Percentiles rank a stretch among this genome's conserved stretches.
Evolutionary conservation across 1,284 basidiomycete species (phyloP).

Genomic region (Laetiporus sulphureus): DNA sequence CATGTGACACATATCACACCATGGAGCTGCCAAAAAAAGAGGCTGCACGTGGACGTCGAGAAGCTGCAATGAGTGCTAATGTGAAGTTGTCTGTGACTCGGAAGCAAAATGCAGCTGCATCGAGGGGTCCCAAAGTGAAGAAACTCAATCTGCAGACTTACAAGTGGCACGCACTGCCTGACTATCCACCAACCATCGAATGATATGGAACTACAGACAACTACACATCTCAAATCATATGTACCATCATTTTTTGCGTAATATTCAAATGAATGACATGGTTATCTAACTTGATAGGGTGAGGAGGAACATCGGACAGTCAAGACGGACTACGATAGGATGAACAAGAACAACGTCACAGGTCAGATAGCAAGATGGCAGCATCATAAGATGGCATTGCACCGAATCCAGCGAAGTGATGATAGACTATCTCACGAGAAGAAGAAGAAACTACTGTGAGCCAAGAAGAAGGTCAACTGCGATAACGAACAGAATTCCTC

Average conservation of each 20-base stretch:
- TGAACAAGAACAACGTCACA: conserved; percentile 23
- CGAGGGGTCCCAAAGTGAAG: conserved; percentile 1
- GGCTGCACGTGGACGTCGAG: conserved; percentile 13
- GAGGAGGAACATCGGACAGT: conserved; percentile 28
- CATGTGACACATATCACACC: conserved; percentile 14
- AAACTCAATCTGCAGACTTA: conserved; percentile 1
- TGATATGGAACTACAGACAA: conserved; percentile 29
- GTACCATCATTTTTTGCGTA: neutral
- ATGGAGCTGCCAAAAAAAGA: conserved; percentile 23
- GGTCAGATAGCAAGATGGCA: conserved; percentile 21
- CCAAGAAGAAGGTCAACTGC: too few relatives aligned
- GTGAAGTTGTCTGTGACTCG: too few relatives aligned
- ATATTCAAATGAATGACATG: neutral
- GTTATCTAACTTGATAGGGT: too few relatives aligned
- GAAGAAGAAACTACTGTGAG: too few relatives aligned
- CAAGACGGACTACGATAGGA: conserved; percentile 27
- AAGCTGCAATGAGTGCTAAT: conserved; percentile 2
- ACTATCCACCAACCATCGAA: conserved; percentile 25
- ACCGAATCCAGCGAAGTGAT: too few relatives aligned
- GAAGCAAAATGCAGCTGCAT: neutral
- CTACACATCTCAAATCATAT: conserved; percentile 27
- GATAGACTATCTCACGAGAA: too few relatives aligned
- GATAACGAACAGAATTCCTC: too few relatives aligned
- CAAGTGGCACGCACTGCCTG: conserved; percentile 11
- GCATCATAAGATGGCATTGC: conserved; percentile 5